Evolutionary conservation across 1,284 basidiomycete species (phyloP).

Genomic region (Vanrija sp.): DNA sequence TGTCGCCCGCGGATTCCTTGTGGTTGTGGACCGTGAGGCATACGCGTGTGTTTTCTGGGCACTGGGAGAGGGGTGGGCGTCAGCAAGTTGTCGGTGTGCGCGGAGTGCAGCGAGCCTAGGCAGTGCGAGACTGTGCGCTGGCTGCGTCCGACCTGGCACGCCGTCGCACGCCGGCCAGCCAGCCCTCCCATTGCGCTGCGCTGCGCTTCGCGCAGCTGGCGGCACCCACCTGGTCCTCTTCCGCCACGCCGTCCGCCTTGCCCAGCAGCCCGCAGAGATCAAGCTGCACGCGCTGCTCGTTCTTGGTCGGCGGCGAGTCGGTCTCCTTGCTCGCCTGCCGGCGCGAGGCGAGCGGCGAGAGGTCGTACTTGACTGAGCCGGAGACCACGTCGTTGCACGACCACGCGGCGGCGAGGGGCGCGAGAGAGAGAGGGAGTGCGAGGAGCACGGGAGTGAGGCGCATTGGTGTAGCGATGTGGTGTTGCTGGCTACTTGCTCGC

Average conservation of each 20-base stretch:
- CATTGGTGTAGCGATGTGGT: too few relatives aligned
- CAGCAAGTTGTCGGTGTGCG: not conserved
- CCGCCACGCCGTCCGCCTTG: constrained; percentile 29
- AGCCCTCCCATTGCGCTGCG: too few relatives aligned
- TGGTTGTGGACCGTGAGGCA: constrained; percentile 45
- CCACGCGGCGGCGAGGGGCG: not conserved
- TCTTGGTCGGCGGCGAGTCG: constrained; percentile 43
- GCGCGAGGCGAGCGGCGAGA: constrained; percentile 28
- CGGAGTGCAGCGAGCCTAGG: not conserved
- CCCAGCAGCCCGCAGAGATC: constrained; percentile 33
- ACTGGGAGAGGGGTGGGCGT: constrained; percentile 24
- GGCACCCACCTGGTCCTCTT: constrained; percentile 44
- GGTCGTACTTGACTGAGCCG: constrained; percentile 24
- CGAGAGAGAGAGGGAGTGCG: not conserved
- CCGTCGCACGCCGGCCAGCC: not conserved
- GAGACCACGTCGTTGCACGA: constrained; percentile 4
- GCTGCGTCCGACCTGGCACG: not conserved
- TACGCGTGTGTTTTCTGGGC: constrained; percentile 36
- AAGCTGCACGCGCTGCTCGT: constrained; percentile 34
- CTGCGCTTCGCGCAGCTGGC: not conserved
- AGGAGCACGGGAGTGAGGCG: too few relatives aligned
- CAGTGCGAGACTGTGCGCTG: not conserved
- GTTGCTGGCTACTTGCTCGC: too few relatives aligned
- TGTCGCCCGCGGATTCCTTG: constrained; percentile 34
- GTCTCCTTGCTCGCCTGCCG: constrained; percentile 25